phyloP scores from a whole-genome alignment of 148 eudicot species.

The Heliosperma pusillum region DNA sequence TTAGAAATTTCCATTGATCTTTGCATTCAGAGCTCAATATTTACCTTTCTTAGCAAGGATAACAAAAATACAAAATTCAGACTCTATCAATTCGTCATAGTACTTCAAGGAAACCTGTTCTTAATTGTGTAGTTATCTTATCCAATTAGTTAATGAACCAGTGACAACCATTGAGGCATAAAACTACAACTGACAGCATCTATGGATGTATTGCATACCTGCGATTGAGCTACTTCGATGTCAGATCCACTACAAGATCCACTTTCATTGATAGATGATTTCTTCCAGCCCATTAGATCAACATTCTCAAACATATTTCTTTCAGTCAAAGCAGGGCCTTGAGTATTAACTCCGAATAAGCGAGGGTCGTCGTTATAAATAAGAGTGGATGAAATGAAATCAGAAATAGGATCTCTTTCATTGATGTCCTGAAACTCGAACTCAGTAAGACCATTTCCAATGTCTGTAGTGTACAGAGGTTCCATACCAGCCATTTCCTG shows the following conservation, averaged over 20 bases:
- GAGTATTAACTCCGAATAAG: slow-evolving; percentile 21
- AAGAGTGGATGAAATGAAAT: slow-evolving; percentile 48
- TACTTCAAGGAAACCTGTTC: background rate
- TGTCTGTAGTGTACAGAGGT: slow-evolving; percentile 17
- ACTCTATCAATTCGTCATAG: background rate
- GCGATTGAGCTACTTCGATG: slow-evolving; percentile 38
- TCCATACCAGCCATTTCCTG: slow-evolving; percentile 32
- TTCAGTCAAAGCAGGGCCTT: slow-evolving; percentile 19
- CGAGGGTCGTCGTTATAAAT: slow-evolving; percentile 32
- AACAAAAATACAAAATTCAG: background rate
- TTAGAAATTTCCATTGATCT: no score
- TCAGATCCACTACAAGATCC: slow-evolving; percentile 57
- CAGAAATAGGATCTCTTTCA: slow-evolving; percentile 32
- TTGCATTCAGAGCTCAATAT: no score
- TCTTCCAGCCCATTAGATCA: slow-evolving; percentile 18
- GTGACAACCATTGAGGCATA: slow-evolving; percentile 2
- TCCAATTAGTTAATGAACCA: background rate
- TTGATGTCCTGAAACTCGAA: slow-evolving; percentile 36
- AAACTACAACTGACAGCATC: background rate
- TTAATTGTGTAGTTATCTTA: background rate
- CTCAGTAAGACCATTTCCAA: slow-evolving; percentile 28
- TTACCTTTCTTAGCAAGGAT: no score
- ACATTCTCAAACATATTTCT: slow-evolving; percentile 13
- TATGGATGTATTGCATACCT: slow-evolving; percentile 29
- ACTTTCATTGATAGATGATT: slow-evolving; percentile 30